Base-by-base conservation (phyloP, 2,329 filamentous ascomycete species). In the Colletotrichum sp. region DNA sequence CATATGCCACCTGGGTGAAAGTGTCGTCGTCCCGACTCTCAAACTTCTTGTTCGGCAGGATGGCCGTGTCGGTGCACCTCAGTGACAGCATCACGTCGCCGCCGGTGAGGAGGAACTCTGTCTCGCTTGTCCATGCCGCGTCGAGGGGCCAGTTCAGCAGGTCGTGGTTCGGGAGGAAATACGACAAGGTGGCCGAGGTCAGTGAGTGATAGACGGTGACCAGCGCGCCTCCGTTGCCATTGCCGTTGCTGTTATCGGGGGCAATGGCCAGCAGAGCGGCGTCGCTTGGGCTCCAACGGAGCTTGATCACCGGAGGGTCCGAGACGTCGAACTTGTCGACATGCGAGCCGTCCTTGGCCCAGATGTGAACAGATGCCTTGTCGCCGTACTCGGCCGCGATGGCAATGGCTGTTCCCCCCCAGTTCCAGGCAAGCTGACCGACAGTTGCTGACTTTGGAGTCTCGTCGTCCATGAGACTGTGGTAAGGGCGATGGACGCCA, bases 341-440 rank as follows among this genome's bases (percentile, higher is more conserved):
- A 68, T 86, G 85, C 30, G 84, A 85, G 21, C 91, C 91, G 75
- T 92, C 89, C 3, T 85, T 84, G 10, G 86, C 86, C 89, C 90
- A 92, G 21, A 93, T 87, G 73, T 88, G 89, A 26, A 93, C 87
- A 59, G 85, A 85, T 4, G 89, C 88, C 64, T 89, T 89, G 49
- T 86, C 88, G 24, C 87, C 89, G 6, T 88, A 86, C 71, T 93
- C 91, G 18, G 89, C 90, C 32, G 91, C 90, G 12, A 93, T 82
- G 9, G 91, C 91, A 78, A 93, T 89, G 36, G 86, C 84, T 4
- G 85, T 84, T 30, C 92, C 92, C 78, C 91, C 88, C 49, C 86
- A 87, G 36, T 90, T 90, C 92, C 92, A 93, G 62, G 91, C 88
- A 81, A 93, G 86, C 65, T 91, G 89, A 16, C 90, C 91, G 34